Evolutionary conservation across 2,329 filamentous ascomycete genomes (phyloP).

Genomic region (Xylariomycetidae sp.): DNA sequence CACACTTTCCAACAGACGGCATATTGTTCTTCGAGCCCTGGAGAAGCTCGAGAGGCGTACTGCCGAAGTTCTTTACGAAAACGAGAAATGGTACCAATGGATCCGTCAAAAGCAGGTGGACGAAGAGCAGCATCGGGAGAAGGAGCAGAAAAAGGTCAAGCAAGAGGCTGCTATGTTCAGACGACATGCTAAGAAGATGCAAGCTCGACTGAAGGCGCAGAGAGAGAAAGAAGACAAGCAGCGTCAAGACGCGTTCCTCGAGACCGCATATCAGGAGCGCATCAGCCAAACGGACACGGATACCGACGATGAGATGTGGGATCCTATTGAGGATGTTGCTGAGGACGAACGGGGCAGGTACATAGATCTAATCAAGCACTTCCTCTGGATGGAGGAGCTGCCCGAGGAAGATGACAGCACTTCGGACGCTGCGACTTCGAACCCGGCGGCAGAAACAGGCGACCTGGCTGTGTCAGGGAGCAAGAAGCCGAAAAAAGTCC

Average conservation of each 20-base stretch:
- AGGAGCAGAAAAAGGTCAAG: slow-evolving; percentile 45
- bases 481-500: slow-evolving; percentile 24
- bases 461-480: slow-evolving; percentile 10
- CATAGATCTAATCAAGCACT: slow-evolving; percentile 39
- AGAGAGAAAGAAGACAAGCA: slow-evolving; percentile 36
- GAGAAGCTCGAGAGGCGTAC: slow-evolving; percentile 37
- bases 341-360: slow-evolving; percentile 40
- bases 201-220: slow-evolving; percentile 33
- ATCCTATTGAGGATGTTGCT: slow-evolving; percentile 42
- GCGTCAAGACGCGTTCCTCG: slow-evolving; percentile 38
- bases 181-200: slow-evolving; percentile 39
- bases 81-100: slow-evolving; percentile 46
- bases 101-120: slow-evolving; percentile 37
- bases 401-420: slow-evolving; percentile 13
- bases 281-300: slow-evolving; percentile 25
- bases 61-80: slow-evolving; percentile 38
- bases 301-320: slow-evolving; percentile 36
- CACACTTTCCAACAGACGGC: slow-evolving; percentile 25
- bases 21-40: slow-evolving; percentile 30
- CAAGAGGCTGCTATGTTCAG: slow-evolving; percentile 42
- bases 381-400: slow-evolving; percentile 35
- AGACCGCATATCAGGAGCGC: slow-evolving; percentile 36
- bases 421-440: slow-evolving; percentile 1
- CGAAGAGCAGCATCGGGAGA: slow-evolving; percentile 40
- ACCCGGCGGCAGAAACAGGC: slow-evolving; percentile 1